phyloP scores from a whole-genome alignment of 345 rosid genomes.

The Camelina sativa region DNA sequence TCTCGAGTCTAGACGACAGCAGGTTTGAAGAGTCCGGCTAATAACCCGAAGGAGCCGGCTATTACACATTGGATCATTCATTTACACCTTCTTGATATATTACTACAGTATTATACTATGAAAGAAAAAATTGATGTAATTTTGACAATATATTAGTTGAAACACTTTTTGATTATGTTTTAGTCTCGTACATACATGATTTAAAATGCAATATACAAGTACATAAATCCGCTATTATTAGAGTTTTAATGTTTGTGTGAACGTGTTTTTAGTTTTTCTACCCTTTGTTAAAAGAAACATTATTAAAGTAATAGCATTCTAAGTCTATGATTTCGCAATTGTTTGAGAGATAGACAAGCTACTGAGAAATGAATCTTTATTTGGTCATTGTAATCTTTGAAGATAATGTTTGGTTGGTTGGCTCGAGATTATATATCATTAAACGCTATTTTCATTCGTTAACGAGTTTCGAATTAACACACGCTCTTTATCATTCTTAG shows the following conservation, averaged over 20 bases:
- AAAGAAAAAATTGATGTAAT: neutral
- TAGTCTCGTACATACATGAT: neutral
- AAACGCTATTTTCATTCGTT: conserved; percentile 1
- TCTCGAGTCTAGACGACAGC: conserved; percentile 36
- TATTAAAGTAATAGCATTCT: no score
- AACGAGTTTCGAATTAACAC: no score
- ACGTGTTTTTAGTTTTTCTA: neutral
- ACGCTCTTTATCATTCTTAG: no score
- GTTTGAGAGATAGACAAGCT: neutral
- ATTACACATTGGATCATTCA: conserved; percentile 4
- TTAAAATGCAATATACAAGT: neutral
- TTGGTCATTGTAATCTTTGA: neutral
- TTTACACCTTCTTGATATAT: neutral
- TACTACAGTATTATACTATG: neutral
- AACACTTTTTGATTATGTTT: neutral
- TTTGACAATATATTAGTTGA: neutral
- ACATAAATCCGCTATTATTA: neutral
- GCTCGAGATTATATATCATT: neutral
- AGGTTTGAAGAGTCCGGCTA: conserved; percentile 1
- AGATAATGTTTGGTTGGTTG: conserved; percentile 38
- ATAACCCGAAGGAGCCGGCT: conserved; percentile 28
- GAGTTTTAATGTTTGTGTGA: neutral
- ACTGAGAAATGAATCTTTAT: neutral
- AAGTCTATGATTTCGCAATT: neutral
- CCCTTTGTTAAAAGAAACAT: neutral